Percentiles rank a stretch among this genome's conserved stretches.
Evolutionary conservation across 768 basidiomycete species (phyloP).

Genomic region (Pisolithus sp.): DNA sequence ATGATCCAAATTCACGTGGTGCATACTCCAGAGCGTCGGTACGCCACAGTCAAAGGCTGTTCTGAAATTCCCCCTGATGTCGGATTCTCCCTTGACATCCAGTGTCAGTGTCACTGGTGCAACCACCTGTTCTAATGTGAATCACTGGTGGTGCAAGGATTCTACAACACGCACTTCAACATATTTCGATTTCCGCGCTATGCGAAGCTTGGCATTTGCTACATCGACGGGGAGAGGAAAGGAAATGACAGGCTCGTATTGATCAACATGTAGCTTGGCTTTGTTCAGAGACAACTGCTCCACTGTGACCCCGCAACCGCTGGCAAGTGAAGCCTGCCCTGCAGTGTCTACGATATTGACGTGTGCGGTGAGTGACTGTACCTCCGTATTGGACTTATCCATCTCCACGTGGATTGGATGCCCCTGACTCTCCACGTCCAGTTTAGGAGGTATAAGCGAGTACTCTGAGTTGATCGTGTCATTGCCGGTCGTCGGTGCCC

Average conservation of each 20-base stretch:
- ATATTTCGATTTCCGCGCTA: slow-evolving; percentile 52
- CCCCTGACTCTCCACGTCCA: no score
- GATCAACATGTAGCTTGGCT: no score
- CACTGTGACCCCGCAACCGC: slow-evolving; percentile 16
- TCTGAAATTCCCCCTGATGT: no score
- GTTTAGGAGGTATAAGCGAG: no score
- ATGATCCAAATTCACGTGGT: no score
- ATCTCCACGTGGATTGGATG: no score
- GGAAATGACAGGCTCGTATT: slow-evolving; percentile 19
- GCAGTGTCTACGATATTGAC: slow-evolving; percentile 17
- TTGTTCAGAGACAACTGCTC: slow-evolving; percentile 4
- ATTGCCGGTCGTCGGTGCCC: no score
- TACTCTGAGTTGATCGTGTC: no score
- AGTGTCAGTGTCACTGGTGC: slow-evolving; percentile 11
- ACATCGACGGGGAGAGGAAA: slow-evolving; percentile 43
- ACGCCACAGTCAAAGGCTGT: no score
- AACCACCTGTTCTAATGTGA: slow-evolving; percentile 18
- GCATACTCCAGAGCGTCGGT: no score
- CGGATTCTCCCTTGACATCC: no score
- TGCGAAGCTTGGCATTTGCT: slow-evolving; percentile 31
- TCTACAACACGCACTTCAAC: slow-evolving; percentile 25
- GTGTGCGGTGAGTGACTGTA: slow-evolving; percentile 14
- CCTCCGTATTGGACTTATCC: no score
- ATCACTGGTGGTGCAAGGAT: neutral
- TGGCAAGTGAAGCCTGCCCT: slow-evolving; percentile 11